phyloP scores from a whole-genome alignment of 169 alveolate genomes.

The Plasmodium malariae region DNA sequence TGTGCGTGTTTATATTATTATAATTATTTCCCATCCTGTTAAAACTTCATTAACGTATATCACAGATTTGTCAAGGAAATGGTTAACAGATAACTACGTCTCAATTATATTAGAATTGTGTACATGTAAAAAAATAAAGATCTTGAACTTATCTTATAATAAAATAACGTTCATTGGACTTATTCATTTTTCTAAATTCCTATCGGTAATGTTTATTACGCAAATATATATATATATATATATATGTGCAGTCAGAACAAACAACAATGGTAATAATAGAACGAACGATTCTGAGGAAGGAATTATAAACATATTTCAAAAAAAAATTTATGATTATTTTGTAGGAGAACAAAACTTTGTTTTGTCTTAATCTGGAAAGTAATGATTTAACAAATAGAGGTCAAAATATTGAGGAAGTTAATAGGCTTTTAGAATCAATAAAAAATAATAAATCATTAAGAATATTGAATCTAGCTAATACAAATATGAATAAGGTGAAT shows the following conservation, averaged over 20 bases:
- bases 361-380: slow-evolving; percentile 43
- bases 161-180: slow-evolving; percentile 61
- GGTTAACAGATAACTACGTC: slow-evolving; percentile 75
- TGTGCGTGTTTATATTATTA: background rate
- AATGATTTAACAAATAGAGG: slow-evolving; percentile 75
- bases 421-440: slow-evolving; percentile 43
- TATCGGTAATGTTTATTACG: slow-evolving; percentile 20
- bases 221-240: background rate
- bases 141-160: slow-evolving; percentile 63
- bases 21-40: background rate
- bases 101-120: slow-evolving; percentile 58
- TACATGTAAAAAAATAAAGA: slow-evolving; percentile 47
- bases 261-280: too few species aligned
- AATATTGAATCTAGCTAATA: slow-evolving; percentile 60
- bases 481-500: slow-evolving; percentile 69
- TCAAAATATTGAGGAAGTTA: slow-evolving; percentile 11
- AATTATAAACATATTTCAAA: too few species aligned
- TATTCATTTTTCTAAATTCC: slow-evolving; percentile 11
- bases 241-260: too few species aligned
- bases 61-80: slow-evolving; percentile 66
- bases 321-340: slow-evolving; percentile 15
- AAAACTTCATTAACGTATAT: background rate
- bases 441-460: slow-evolving; percentile 51
- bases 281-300: background rate
- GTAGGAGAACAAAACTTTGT: slow-evolving; percentile 58